Conservation (phyloP, 768 basidiomycete genomes). For the Calvatia gigantea region DNA sequence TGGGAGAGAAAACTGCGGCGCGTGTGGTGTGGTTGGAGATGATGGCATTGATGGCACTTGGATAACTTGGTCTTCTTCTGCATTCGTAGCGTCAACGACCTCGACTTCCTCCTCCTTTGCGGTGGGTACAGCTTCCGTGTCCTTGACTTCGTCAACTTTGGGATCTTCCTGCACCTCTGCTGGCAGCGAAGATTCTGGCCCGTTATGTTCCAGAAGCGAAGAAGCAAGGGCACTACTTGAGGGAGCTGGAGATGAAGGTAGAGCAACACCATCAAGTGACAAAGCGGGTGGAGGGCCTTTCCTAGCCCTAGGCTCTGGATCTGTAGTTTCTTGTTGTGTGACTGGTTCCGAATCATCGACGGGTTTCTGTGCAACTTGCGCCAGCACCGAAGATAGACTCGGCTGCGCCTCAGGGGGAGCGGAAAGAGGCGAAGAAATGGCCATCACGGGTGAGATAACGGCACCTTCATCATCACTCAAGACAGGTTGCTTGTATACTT, state of each 20-base stretch:
- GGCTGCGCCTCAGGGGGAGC: background rate
- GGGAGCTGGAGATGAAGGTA: background rate
- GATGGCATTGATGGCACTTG: background rate
- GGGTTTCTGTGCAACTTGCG: background rate
- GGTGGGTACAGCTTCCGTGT: background rate
- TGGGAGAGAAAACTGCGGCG: background rate
- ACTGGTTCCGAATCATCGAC: background rate
- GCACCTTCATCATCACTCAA: slow-evolving; percentile 2
- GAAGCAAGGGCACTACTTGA: background rate
- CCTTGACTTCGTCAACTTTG: background rate
- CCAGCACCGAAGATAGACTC: background rate
- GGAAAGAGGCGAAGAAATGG: background rate
- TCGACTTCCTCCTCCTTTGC: background rate
- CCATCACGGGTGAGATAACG: background rate
- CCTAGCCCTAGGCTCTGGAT: background rate
- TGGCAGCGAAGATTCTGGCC: background rate
- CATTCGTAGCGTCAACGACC: too few species aligned
- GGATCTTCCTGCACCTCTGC: background rate
- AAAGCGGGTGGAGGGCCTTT: background rate
- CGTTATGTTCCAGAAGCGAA: background rate
- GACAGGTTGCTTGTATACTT: background rate
- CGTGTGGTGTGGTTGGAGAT: slow-evolving; percentile 7
- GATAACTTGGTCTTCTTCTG: too few species aligned
- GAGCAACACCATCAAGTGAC: background rate
- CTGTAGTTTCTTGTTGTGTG: background rate